phyloP scores from a whole-genome alignment of 2,329 filamentous ascomycete species.

The Zymoseptoria crescenta region DNA sequence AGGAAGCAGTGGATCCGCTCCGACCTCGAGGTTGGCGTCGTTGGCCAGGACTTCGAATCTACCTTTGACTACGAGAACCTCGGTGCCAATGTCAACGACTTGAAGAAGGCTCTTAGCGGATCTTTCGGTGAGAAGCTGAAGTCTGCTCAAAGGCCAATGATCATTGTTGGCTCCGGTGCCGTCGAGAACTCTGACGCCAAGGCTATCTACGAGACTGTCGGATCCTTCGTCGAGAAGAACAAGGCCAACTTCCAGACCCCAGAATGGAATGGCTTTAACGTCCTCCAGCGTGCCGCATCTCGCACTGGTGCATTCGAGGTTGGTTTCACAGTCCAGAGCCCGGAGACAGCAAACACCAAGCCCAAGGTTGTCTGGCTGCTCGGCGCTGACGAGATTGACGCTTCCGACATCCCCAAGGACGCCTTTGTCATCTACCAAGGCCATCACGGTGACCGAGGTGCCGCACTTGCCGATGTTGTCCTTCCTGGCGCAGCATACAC shows the following conservation, averaged over 20 bases:
- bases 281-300: slow-evolving; percentile 88
- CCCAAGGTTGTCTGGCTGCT: slow-evolving; percentile 97
- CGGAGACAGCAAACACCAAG: slow-evolving; percentile 70
- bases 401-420: slow-evolving; percentile 83
- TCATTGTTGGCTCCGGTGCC: slow-evolving; percentile 85
- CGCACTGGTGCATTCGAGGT: slow-evolving; percentile 91
- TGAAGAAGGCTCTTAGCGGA: slow-evolving; percentile 79
- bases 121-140: slow-evolving; percentile 89
- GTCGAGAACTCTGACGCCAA: slow-evolving; percentile 88
- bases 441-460: slow-evolving; percentile 91
- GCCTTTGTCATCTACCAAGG: slow-evolving; percentile 97
- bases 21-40: slow-evolving; percentile 82
- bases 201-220: slow-evolving; percentile 85
- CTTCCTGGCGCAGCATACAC: slow-evolving; percentile 94
- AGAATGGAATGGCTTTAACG: slow-evolving; percentile 97
- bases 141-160: slow-evolving; percentile 86
- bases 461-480: slow-evolving; percentile 85
- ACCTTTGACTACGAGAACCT: slow-evolving; percentile 95
- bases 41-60: slow-evolving; percentile 85
- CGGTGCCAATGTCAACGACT: slow-evolving; percentile 65
- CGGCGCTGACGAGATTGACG: slow-evolving; percentile 82
- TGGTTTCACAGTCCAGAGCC: slow-evolving; percentile 81
- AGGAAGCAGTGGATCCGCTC: slow-evolving; percentile 96
- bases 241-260: slow-evolving; percentile 75
- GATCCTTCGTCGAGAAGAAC: slow-evolving; percentile 88